Percentiles rank a stretch among this genome's conserved stretches.
Conservation (phyloP, 768 basidiomycete genomes). For the Mycena haematopus region DNA sequence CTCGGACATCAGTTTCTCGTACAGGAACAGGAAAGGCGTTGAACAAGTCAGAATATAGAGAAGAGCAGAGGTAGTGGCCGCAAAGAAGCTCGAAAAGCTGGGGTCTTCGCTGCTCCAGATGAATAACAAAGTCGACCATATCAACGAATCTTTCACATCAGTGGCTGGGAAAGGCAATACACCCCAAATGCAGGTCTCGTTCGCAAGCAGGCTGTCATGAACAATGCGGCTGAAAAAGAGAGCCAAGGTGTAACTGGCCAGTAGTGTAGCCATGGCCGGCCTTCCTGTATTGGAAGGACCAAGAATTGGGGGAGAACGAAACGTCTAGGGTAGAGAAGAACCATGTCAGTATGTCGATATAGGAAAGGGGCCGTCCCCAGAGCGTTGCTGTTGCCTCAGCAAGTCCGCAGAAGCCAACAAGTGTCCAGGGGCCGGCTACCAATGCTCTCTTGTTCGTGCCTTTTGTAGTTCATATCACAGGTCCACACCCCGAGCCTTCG, state of each 20-base stretch:
- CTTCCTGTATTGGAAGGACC: constrained; percentile 25
- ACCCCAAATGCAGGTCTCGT: constrained; percentile 11
- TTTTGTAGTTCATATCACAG: constrained; percentile 13
- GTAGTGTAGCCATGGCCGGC: constrained; percentile 19
- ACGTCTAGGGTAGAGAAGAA: constrained; percentile 20
- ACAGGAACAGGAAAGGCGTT: constrained; percentile 16
- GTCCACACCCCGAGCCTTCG: constrained; percentile 8
- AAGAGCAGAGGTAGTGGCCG: constrained; percentile 19
- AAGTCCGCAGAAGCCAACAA: constrained; percentile 8
- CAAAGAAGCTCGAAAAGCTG: constrained; percentile 18
- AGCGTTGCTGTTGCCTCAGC: constrained; percentile 28
- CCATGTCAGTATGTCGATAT: constrained; percentile 18
- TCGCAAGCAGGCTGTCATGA: constrained; percentile 22
- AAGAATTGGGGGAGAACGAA: constrained; percentile 24
- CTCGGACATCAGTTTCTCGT: constrained; percentile 1
- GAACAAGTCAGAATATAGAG: constrained; percentile 20
- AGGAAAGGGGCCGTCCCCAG: constrained; percentile 12
- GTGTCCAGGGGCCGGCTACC: constrained; percentile 18
- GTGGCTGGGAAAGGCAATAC: constrained; percentile 20
- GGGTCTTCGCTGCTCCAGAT: constrained; percentile 19
- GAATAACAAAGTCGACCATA: constrained; percentile 22
- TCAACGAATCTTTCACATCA: constrained; percentile 16
- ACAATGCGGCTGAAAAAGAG: constrained; percentile 13
- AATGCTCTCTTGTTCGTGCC: constrained; percentile 28
- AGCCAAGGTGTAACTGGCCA: constrained; percentile 12